Evolutionary conservation across 805 yeast species (phyloP), one percentile per base, ranked within the genome.

Genomic region (Wickerhamiella shivajii): DNA sequence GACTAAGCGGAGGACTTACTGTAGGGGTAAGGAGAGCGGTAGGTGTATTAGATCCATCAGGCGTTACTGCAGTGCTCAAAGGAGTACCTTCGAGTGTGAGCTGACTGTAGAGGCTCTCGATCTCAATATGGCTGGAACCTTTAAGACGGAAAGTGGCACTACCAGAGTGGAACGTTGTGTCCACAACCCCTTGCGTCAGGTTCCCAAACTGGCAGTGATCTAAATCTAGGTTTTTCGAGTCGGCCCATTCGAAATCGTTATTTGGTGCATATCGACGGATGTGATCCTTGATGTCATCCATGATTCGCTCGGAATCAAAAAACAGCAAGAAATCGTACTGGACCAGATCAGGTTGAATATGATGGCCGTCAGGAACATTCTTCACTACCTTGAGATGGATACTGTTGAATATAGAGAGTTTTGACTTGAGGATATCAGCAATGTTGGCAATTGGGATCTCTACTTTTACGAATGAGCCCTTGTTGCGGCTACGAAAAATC

Each of bases 391-490:
- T 59, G 22, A 80, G n/a, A n/a, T n/a, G n/a, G n/a, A n/a, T n/a
- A n/a, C n/a, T n/a, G n/a, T n/a, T n/a, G n/a, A n/a, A n/a, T n/a
- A n/a, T n/a, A n/a, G n/a, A n/a, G n/a, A n/a, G n/a, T n/a, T n/a
- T n/a, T n/a, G 34, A 24, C 13, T 27, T 15, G 7, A 21, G 18
- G 19, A 31, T 27, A n/a, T 25, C 28, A 6, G 77, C 47, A 10
- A 87, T 58, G 45, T 76, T 77, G 22, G 62, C 67, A 17, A 77
- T 47, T 0, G 96, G 96, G 3, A 87, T 69, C 44, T 78, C 77
- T 13, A 85, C 60, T 14, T 78, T 68, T 10, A 81, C 90, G 39
- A 75, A 74, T 44, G 75, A 75, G 10, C 74, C 75, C 16, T 66
- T 61, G 51, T 80, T 78, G 34, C 77, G 64, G 25, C 77, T 66